phyloP scores from a whole-genome alignment of 768 basidiomycete species.

The Tricholoma furcatifolium region DNA sequence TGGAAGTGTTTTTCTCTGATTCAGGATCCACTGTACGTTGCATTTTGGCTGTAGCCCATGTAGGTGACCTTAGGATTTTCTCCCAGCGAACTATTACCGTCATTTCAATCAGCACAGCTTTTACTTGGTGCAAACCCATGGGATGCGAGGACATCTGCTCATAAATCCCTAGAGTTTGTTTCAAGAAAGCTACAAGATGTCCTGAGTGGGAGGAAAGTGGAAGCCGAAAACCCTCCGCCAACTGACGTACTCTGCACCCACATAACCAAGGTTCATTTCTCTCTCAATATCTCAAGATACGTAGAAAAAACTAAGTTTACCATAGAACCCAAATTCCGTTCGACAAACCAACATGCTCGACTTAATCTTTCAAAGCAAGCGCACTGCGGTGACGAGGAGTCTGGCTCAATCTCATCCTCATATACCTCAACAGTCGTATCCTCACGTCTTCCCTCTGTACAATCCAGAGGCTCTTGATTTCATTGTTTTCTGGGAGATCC shows the following conservation, averaged over 20 bases:
- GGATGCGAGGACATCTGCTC: slow-evolving; percentile 32
- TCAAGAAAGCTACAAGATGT: slow-evolving; percentile 47
- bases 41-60: slow-evolving; percentile 5
- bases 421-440: slow-evolving; percentile 51
- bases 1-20: slow-evolving; percentile 57
- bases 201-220: slow-evolving; percentile 44
- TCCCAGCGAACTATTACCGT: slow-evolving; percentile 40
- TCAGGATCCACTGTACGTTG: slow-evolving; percentile 42
- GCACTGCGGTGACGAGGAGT: slow-evolving; percentile 36
- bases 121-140: slow-evolving; percentile 42
- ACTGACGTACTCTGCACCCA: slow-evolving; percentile 53
- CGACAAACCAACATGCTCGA: slow-evolving; percentile 31
- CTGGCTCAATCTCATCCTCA: slow-evolving; percentile 46
- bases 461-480: slow-evolving; percentile 73
- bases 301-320: slow-evolving; percentile 15
- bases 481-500: slow-evolving; percentile 74
- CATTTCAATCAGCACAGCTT: slow-evolving; percentile 47
- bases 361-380: slow-evolving; percentile 53
- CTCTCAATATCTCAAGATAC: background rate
- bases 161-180: slow-evolving; percentile 51
- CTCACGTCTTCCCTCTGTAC: slow-evolving; percentile 77
- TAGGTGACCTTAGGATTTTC: slow-evolving; percentile 1
- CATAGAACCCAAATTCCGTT: slow-evolving; percentile 19
- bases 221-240: slow-evolving; percentile 46
- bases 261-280: slow-evolving; percentile 39